Evolutionary conservation across 352 stramenopile species (phyloP), one percentile per base, ranked within the genome.

Genomic region (Globisporangium iwayamae): DNA sequence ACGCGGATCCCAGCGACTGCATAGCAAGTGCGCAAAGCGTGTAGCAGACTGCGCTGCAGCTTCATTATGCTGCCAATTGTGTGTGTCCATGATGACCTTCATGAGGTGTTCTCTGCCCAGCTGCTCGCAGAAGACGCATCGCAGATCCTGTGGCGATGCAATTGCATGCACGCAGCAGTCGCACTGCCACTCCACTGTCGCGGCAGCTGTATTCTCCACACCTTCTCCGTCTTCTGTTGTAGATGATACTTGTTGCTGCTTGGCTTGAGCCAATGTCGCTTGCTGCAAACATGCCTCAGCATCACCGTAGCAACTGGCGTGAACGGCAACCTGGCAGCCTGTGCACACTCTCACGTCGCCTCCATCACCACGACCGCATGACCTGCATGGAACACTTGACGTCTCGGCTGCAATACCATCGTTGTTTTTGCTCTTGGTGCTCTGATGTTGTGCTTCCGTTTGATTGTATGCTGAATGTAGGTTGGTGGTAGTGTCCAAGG

Each of bases 121-220:
- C 60, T 81, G 72, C n/a, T 70, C 62, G 62, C 78, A 87, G 45
- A 81, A 84, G 14, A 75, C 74, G 56, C 78, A 87, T 39, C 47
- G 28, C 22, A 64, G 56, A 50, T 51, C 32, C 18, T 41, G 3
- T n/a, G 46, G 61, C 46, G 55, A 28, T 63, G 41, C 60, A 25
- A 79, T 73, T 11, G 46, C 56, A 25, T 48, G 63, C 51, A 46
- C 32, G 45, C 78, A 87, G 60, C 68, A 79, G 59, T 85, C 78
- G 59, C 78, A 87, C 14, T 59, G 64, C 78, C 78, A 87, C 3
- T 43, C 54, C 14, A 11, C 7, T 9, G 2, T n/a, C 3, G 10
- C 13, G 8, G 13, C n/a, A 6, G 22, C 45, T 46, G 2, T 28
- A 36, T 10, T 28, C 30, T 14, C 14, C 25, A 11, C 8, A 4